phyloP scores from a whole-genome alignment of 352 stramenopile species.

The Elongisporangium prolatum region DNA sequence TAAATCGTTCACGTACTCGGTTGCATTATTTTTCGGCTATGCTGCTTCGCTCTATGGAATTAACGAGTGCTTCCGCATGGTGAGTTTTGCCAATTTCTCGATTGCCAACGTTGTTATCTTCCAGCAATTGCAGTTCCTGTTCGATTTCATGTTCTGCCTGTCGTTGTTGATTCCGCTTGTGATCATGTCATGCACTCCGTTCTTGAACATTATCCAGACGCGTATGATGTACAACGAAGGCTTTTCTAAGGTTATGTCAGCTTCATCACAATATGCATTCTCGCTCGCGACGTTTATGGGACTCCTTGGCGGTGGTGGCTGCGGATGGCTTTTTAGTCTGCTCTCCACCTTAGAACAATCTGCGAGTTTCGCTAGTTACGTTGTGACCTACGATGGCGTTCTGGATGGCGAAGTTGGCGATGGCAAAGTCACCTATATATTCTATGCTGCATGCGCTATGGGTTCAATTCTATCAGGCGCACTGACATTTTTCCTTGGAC shows the following conservation, averaged over 20 bases:
- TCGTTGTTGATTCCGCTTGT: slow-evolving; percentile 61
- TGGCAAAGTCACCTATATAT: slow-evolving; percentile 50
- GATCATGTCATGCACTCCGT: slow-evolving; percentile 65
- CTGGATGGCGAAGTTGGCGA: slow-evolving; percentile 48
- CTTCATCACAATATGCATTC: slow-evolving; percentile 74
- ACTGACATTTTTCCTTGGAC: slow-evolving; percentile 57
- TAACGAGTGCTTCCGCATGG: slow-evolving; percentile 74
- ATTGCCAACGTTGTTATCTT: slow-evolving; percentile 52
- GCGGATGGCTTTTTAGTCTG: slow-evolving; percentile 66
- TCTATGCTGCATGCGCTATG: slow-evolving; percentile 41
- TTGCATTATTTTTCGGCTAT: slow-evolving; percentile 67
- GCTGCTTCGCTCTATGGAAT: slow-evolving; percentile 56
- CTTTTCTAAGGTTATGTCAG: slow-evolving; percentile 77
- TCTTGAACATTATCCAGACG: slow-evolving; percentile 78
- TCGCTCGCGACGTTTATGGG: slow-evolving; percentile 66
- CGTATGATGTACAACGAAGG: slow-evolving; percentile 87
- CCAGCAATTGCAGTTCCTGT: slow-evolving; percentile 75
- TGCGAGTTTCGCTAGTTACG: slow-evolving; percentile 64
- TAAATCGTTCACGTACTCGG: slow-evolving; percentile 29
- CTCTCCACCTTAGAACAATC: slow-evolving; percentile 61
- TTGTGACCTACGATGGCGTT: slow-evolving; percentile 49
- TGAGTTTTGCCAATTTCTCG: slow-evolving; percentile 51
- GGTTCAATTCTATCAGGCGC: slow-evolving; percentile 50
- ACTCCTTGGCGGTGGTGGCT: slow-evolving; percentile 47
- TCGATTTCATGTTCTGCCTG: slow-evolving; percentile 72